These are phyloP conservation scores for Corylus avellana DNA, from an alignment of 306 rosid species.

Conservation along the genomic window DNA sequence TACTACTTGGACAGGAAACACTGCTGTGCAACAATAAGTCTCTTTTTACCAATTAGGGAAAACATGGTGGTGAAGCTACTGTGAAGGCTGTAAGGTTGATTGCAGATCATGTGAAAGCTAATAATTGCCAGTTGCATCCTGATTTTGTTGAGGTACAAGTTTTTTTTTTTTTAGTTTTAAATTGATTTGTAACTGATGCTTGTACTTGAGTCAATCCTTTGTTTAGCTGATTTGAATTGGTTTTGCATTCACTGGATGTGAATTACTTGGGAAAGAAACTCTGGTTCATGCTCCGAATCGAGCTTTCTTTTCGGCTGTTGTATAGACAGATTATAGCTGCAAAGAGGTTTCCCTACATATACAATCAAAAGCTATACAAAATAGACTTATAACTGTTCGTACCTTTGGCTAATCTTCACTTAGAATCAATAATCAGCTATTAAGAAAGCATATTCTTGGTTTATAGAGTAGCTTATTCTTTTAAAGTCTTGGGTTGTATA, in stretches of 20 bases:
- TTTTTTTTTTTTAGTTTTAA: neutral
- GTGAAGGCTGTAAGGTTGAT: constrained; percentile 87
- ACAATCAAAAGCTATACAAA: neutral
- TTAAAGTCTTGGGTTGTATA: neutral
- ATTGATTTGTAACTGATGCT: neutral
- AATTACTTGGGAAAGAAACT: neutral
- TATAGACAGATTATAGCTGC: neutral
- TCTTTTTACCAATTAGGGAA: constrained; percentile 77
- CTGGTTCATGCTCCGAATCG: neutral
- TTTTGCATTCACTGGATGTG: constrained; percentile 4
- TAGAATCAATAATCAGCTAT: neutral
- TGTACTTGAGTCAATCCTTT: constrained; percentile 8
- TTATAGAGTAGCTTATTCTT: neutral
- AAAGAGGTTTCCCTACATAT: neutral
- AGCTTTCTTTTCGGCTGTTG: neutral
- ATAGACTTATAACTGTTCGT: neutral
- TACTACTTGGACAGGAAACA: constrained; percentile 63
- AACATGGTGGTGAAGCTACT: constrained; percentile 89
- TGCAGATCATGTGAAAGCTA: constrained; percentile 75
- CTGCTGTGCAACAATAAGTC: constrained; percentile 75
- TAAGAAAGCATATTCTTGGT: neutral
- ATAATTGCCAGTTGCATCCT: constrained; percentile 79
- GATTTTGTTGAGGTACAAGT: constrained; percentile 69
- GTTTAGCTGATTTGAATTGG: constrained; percentile 8
- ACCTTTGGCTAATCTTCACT: neutral